Evolutionary conservation across 257 asterid genomes (phyloP), one percentile per base, ranked within the genome.

Genomic region (Eucommia ulmoides): DNA sequence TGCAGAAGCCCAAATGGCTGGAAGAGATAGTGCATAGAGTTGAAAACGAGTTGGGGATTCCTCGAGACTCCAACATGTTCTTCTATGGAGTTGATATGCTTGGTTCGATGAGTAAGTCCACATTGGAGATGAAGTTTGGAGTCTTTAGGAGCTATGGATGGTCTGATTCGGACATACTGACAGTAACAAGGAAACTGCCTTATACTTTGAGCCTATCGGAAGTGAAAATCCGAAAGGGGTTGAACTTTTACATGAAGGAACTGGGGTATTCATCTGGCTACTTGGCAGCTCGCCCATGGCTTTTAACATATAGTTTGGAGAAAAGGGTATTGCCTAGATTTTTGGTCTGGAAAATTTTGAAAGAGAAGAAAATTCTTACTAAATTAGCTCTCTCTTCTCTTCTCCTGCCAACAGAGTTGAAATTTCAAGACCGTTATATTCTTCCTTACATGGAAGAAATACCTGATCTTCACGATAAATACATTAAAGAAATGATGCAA

Each of bases 71-170:
- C 0, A 14, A 49, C 10, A 58, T 59, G 75, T 63, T 68, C 23
- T 25, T 8, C 16, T 20, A 41, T 63, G 70, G 59, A 12, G 22
- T 68, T 29, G 15, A 18, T 16, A 53, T 45, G 25, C 3, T 55
- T 11, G 19, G 49, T 1, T 19, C 55, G 0, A 24, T 53, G 20
- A 45, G 46, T 3, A n/a, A 50, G 49, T 3, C 57, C 1, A 67
- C 20, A 3, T 8, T 63, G 6, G 64, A 54, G 8, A 44, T 10
- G 44, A 59, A 63, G 51, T 52, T 44, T 45, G 51, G 14, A 4
- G 3, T 58, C 20, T 68, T 63, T 22, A 63, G 55, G 61, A 63
- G 70, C 29, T 59, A 42, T 47, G 70, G 67, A 2, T 59, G 58
- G 63, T 49, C 67, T 7, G 63, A 63, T 21, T 22, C 44, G 3